Evolutionary conservation across 78 protist species (phyloP).

Genomic region (Planoprotostelium fungivorum): DNA sequence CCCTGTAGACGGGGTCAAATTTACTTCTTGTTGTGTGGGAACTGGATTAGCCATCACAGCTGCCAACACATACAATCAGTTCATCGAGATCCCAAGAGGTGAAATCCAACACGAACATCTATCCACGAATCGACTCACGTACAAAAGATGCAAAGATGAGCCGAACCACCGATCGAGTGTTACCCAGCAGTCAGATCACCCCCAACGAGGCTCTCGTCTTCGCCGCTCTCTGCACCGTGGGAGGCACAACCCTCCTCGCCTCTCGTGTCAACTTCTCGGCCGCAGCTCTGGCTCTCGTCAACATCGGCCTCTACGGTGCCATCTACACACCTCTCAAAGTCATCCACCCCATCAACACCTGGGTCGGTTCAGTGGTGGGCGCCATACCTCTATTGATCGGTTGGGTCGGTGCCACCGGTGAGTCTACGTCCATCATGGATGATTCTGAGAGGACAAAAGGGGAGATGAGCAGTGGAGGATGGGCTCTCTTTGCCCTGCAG

Average conservation of each 20-base stretch:
- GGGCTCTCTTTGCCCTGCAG: slow-evolving; percentile 24
- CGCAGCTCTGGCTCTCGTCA: slow-evolving; percentile 73
- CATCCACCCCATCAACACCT: slow-evolving; percentile 70
- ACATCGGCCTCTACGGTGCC: slow-evolving; percentile 70
- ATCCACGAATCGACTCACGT: background rate
- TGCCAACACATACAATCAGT: background rate
- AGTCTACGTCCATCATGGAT: slow-evolving; percentile 11
- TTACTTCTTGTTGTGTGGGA: background rate
- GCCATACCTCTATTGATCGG: slow-evolving; percentile 96
- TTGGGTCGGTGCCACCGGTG: slow-evolving; percentile 30
- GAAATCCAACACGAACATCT: background rate
- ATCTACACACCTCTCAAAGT: slow-evolving; percentile 90
- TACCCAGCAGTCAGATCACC: background rate
- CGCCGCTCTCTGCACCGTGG: background rate
- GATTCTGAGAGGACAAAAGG: no score
- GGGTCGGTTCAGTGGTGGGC: slow-evolving; percentile 92
- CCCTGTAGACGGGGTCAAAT: background rate
- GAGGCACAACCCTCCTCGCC: background rate
- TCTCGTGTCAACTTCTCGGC: slow-evolving; percentile 29
- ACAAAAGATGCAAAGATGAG: background rate
- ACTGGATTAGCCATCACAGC: background rate
- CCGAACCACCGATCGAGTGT: background rate
- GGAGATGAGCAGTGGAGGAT: background rate
- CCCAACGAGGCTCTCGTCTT: background rate
- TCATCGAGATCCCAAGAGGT: background rate